These are phyloP conservation scores for Moelleriella libera DNA, from an alignment of 2,329 filamentous ascomycete genomes.

Conservation along the genomic window DNA sequence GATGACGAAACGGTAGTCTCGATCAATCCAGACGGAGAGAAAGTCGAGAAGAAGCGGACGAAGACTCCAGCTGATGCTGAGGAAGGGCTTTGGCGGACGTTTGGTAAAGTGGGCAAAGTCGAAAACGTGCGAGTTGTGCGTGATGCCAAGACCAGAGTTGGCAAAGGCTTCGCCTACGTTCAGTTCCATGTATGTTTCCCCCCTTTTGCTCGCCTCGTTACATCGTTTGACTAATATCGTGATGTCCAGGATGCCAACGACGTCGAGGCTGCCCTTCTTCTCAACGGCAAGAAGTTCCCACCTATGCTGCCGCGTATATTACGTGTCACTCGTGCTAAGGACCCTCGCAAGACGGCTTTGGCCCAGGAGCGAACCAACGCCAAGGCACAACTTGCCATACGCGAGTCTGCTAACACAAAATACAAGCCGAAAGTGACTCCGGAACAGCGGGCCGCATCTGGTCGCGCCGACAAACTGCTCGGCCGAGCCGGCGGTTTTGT, in stretches of 20 bases:
- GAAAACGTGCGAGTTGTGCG: constrained; percentile 89
- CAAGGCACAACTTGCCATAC: constrained; percentile 20
- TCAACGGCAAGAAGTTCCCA: constrained; percentile 84
- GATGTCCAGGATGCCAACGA: constrained; percentile 54
- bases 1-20: constrained; percentile 70
- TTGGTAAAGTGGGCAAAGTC: constrained; percentile 61
- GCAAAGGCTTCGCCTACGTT: constrained; percentile 95
- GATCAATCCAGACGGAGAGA: constrained; percentile 49
- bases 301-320: constrained; percentile 83
- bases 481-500: constrained; percentile 51
- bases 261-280: constrained; percentile 80
- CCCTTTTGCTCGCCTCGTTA: background rate
- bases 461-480: constrained; percentile 61
- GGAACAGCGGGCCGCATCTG: constrained; percentile 55
- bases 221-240: background rate
- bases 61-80: constrained; percentile 74
- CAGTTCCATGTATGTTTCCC: constrained; percentile 58
- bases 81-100: constrained; percentile 81
- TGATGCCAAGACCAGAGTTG: constrained; percentile 78
- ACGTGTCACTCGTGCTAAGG: constrained; percentile 76
- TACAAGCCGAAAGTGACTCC: constrained; percentile 60
- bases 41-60: constrained; percentile 57
- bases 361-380: constrained; percentile 22
- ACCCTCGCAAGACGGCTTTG: constrained; percentile 43
- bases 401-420: constrained; percentile 26